Evolutionary conservation across 495 filamentous ascomycete genomes (phyloP).

Genomic region (Tuber calosporum): DNA sequence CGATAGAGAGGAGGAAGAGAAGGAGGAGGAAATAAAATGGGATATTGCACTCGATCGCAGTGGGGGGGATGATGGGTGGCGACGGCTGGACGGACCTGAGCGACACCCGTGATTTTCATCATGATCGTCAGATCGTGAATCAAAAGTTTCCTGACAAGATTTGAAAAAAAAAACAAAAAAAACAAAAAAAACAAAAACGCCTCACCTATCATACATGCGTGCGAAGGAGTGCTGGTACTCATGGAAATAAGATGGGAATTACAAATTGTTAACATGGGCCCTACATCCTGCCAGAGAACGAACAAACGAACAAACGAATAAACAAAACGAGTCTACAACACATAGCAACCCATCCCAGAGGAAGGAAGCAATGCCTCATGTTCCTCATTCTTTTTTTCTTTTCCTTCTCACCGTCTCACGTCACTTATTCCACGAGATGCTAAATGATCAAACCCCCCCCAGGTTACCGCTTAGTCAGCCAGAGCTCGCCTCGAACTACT

Average conservation of each 20-base stretch:
- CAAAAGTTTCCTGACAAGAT: not conserved
- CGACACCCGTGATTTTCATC: not conserved
- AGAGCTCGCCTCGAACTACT: constrained; percentile 1
- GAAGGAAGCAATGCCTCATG: constrained; percentile 1
- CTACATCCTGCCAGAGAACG: not conserved
- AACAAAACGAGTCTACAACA: not conserved
- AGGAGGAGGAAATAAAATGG: not conserved
- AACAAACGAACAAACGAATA: too few relatives aligned
- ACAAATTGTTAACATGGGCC: not conserved
- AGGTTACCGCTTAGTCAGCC: constrained; percentile 25
- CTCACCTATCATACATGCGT: not conserved
- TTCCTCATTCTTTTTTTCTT: not conserved
- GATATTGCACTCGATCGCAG: not conserved
- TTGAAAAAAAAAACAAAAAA: not conserved
- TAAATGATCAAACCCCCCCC: constrained; percentile 1
- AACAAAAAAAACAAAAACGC: too few relatives aligned
- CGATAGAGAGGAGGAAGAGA: not conserved
- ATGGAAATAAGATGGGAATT: not conserved
- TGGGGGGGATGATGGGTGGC: not conserved
- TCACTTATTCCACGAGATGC: constrained; percentile 30
- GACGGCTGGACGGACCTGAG: not conserved
- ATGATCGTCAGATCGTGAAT: not conserved
- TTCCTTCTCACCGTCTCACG: constrained; percentile 1
- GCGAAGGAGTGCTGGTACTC: not conserved
- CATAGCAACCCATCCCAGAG: constrained; percentile 5